Conservation (phyloP, 352 stramenopile genomes). For the Phytophthora parvispora region DNA sequence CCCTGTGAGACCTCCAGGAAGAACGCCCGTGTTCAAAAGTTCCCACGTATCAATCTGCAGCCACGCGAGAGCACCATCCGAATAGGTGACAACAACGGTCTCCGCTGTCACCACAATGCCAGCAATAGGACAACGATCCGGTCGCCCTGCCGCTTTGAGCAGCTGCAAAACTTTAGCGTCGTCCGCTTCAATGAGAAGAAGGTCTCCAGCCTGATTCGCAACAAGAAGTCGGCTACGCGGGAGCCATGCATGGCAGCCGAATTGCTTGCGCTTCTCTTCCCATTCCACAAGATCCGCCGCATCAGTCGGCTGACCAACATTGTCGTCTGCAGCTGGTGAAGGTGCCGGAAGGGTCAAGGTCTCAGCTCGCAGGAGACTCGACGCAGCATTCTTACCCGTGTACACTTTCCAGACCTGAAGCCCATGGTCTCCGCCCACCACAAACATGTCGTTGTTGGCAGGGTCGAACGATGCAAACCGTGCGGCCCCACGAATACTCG, state of each 20-base stretch:
- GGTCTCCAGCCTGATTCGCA: conserved; percentile 61
- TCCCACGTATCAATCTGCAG: conserved; percentile 54
- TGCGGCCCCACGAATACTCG: conserved; percentile 8
- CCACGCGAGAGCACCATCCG: conserved; percentile 60
- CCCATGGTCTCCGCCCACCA: conserved; percentile 69
- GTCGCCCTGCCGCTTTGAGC: conserved; percentile 42
- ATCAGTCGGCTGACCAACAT: neutral
- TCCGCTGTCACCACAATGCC: conserved; percentile 66
- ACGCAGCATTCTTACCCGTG: conserved; percentile 34
- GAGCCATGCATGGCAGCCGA: conserved; percentile 70
- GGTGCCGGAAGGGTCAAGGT: conserved; percentile 13
- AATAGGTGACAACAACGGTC: conserved; percentile 60
- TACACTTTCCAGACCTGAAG: conserved; percentile 83
- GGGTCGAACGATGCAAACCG: conserved; percentile 85
- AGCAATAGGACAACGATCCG: conserved; percentile 48
- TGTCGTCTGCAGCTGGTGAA: neutral
- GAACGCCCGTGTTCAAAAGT: conserved; percentile 41
- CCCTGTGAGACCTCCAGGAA: conserved; percentile 28
- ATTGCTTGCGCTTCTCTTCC: conserved; percentile 58
- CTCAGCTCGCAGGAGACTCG: conserved; percentile 44
- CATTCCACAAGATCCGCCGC: conserved; percentile 41
- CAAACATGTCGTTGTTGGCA: conserved; percentile 60
- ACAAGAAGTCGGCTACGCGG: conserved; percentile 54
- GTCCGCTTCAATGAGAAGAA: conserved; percentile 58
- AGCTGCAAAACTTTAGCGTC: conserved; percentile 40